Base-by-base conservation (phyloP, 2,329 filamentous ascomycete species). In the Pseudopithomyces chartarum region DNA sequence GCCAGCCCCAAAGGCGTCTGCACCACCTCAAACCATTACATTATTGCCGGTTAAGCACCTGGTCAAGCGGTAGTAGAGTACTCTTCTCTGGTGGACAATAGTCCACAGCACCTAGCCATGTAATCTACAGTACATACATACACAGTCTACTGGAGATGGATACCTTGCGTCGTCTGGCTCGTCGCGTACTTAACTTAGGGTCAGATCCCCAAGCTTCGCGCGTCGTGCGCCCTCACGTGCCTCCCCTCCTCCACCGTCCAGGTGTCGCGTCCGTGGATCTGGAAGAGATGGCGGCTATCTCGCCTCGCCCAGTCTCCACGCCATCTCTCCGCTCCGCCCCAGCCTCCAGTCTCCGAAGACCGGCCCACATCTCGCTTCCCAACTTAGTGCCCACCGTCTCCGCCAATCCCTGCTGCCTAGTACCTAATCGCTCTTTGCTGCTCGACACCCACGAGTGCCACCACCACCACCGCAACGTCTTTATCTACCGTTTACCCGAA, bases 271-370 rank as follows among this genome's bases (percentile, higher is more conserved):
- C 38, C 40, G 44, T 50, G 29, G 46, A 52, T 38, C 47, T 50
- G 47, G 47, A 29, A 13, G 26, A 12, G 33, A 26, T 40, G 34
- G 47, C 47, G 47, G 48, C 17, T 22, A 51, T 42, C 36, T 51
- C 47, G 34, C 33, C 46, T 39, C 34, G 34, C 47, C 47, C 23
- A 51, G 48, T 51, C 48, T 43, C 48, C 48, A 50, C 47, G 34
- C 23, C 39, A 32, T 22, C 15, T 63, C 59, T 69, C 66, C 66
- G 64, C 67, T 65, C 66, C 64, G 57, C 66, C 57, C 62, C 61
- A 62, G 62, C 53, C 64, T 64, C 44, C 38, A 40, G 13, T 40
- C 44, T 47, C 64, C 61, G 62, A 65, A 56, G 33, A 62, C 65
- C 60, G 34, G 47, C 22, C 34, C 45, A 48, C 45, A 15, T 10